A percentile compares a stretch with the other conserved stretches of the same genome.
phyloP scores from a whole-genome alignment of 2,329 filamentous ascomycete species.

The Aspergillus texensis region DNA sequence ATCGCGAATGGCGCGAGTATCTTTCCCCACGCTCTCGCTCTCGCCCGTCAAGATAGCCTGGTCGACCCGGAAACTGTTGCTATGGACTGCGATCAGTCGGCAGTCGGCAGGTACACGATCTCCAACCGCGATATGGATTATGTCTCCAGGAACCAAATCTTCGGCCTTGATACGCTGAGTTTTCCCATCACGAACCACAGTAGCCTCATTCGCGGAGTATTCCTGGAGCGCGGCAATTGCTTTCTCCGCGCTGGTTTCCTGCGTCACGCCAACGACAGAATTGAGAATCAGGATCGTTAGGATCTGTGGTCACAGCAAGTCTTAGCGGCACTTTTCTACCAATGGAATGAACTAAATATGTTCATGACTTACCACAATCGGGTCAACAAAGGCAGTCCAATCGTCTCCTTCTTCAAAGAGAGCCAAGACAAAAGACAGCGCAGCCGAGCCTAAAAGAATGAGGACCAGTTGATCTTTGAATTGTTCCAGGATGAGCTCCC shows the following conservation, averaged over 20 bases:
- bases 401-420: constrained; percentile 91
- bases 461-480: constrained; percentile 99
- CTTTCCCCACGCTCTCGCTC: constrained; percentile 94
- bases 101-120: constrained; percentile 95
- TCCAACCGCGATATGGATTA: constrained; percentile 84
- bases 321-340: constrained; percentile 22
- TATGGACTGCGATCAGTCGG: constrained; percentile 83
- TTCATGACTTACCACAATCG: constrained; percentile 71
- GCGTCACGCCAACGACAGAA: constrained; percentile 93
- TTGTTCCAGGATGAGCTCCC: constrained; percentile 95
- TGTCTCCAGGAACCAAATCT: constrained; percentile 91
- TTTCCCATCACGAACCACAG: constrained; percentile 82
- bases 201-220: constrained; percentile 98
- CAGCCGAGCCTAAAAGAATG: constrained; percentile 89
- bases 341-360: background rate
- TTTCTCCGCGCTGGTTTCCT: constrained; percentile 98
- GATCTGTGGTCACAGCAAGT: constrained; percentile 60
- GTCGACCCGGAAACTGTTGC: constrained; percentile 96
- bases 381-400: constrained; percentile 97
- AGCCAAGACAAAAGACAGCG: constrained; percentile 88
- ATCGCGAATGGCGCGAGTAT: constrained; percentile 70
- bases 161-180: constrained; percentile 89
- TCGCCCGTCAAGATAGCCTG: constrained; percentile 97
- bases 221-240: constrained; percentile 97
- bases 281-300: constrained; percentile 96